Evolutionary conservation across 768 basidiomycete species (phyloP).

Genomic region (Termitomyces titanicus): DNA sequence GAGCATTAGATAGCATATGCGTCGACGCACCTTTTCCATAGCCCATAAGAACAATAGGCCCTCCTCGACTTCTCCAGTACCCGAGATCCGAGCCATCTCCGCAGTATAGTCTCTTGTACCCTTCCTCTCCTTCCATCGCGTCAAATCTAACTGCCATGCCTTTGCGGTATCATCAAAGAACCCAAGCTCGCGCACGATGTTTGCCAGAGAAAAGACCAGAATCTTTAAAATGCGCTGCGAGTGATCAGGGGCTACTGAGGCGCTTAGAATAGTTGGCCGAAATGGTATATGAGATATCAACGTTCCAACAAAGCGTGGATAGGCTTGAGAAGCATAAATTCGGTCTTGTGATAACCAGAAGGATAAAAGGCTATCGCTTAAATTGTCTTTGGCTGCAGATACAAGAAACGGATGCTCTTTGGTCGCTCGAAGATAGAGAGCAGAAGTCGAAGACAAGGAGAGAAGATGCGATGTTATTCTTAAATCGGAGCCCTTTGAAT

Average conservation of each 20-base stretch:
- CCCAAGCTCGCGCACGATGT: slow-evolving; percentile 50
- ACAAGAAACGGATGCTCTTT: slow-evolving; percentile 53
- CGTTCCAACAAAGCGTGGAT: slow-evolving; percentile 66
- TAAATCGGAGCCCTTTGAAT: background rate
- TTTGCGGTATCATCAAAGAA: slow-evolving; percentile 58
- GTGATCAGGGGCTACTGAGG: slow-evolving; percentile 29
- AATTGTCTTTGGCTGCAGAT: slow-evolving; percentile 48
- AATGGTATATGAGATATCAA: slow-evolving; percentile 62
- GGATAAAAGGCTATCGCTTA: slow-evolving; percentile 44
- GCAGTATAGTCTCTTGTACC: slow-evolving; percentile 69
- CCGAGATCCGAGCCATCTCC: slow-evolving; percentile 57
- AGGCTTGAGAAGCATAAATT: slow-evolving; percentile 71
- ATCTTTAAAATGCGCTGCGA: slow-evolving; percentile 38
- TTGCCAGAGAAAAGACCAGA: slow-evolving; percentile 51
- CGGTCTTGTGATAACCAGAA: slow-evolving; percentile 72
- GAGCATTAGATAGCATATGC: background rate
- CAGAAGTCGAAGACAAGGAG: background rate
- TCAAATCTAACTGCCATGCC: slow-evolving; percentile 41
- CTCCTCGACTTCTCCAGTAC: slow-evolving; percentile 47
- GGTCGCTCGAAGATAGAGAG: slow-evolving; percentile 42
- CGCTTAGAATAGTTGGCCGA: slow-evolving; percentile 24
- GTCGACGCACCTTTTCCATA: slow-evolving; percentile 60
- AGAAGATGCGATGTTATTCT: slow-evolving; percentile 11
- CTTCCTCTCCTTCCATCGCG: slow-evolving; percentile 49
- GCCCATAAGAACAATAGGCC: slow-evolving; percentile 74